A percentile compares a stretch with the other conserved stretches of the same genome.
Evolutionary conservation across 2,329 filamentous ascomycete genomes (phyloP).

Genomic region (Fusarium buharicum): DNA sequence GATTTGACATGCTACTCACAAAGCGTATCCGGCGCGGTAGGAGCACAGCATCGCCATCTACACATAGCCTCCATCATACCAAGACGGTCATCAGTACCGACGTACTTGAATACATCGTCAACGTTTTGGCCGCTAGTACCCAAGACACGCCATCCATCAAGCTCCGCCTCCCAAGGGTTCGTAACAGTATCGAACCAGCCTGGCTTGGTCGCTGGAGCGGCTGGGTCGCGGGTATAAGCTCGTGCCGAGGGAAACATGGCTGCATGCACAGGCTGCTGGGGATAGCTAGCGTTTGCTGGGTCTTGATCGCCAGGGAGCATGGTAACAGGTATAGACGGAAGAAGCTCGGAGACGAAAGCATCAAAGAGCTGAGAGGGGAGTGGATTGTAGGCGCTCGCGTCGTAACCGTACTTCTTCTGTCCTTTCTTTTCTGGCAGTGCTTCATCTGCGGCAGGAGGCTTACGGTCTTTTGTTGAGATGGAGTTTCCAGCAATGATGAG

Average conservation of each 20-base stretch:
- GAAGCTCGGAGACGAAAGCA: conserved; percentile 79
- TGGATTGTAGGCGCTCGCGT: conserved; percentile 87
- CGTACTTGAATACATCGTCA: conserved; percentile 92
- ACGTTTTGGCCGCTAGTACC: conserved; percentile 93
- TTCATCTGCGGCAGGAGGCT: conserved; percentile 48
- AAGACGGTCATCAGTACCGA: conserved; percentile 79
- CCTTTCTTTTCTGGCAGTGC: conserved; percentile 58
- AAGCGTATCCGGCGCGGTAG: conserved; percentile 94
- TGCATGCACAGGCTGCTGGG: conserved; percentile 91
- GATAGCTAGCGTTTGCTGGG: conserved; percentile 88
- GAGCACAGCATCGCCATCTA: conserved; percentile 89
- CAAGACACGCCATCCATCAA: conserved; percentile 89
- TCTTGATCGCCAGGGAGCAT: conserved; percentile 86
- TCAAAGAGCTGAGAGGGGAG: conserved; percentile 86
- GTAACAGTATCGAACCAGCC: conserved; percentile 90
- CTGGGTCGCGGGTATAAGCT: conserved; percentile 68
- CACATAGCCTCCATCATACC: conserved; percentile 96
- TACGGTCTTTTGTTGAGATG: conserved; percentile 71
- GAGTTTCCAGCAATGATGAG: conserved; percentile 94
- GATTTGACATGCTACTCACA: conserved; percentile 67
- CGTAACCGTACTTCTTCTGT: conserved; percentile 92
- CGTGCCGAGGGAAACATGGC: conserved; percentile 87
- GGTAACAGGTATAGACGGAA: conserved; percentile 89
- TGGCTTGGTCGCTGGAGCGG: conserved; percentile 54
- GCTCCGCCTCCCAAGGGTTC: conserved; percentile 90